Percentiles rank a stretch among this genome's conserved stretches.
Evolutionary conservation across 805 yeast species (phyloP).

Genomic region (Kluyveromyces aestuarii): DNA sequence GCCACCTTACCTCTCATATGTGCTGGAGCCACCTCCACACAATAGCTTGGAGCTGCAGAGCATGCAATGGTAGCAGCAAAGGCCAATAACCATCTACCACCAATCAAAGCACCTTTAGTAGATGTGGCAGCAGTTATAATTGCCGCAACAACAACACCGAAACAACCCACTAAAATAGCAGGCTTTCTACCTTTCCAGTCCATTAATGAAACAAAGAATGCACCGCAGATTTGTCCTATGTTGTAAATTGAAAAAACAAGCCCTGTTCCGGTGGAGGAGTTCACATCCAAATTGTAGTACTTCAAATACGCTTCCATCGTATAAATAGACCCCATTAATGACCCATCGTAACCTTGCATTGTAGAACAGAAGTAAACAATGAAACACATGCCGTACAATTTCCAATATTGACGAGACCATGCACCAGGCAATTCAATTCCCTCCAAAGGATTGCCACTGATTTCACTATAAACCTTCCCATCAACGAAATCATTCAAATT

Average conservation of each 20-base stretch:
- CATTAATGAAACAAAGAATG: background rate
- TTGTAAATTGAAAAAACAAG: background rate
- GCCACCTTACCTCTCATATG: constrained; percentile 8
- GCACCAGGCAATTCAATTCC: background rate
- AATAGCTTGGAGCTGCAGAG: background rate
- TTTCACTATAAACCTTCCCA: background rate
- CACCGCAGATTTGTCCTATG: background rate
- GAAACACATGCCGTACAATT: background rate
- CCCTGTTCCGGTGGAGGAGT: background rate
- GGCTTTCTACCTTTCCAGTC: background rate
- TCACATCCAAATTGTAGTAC: background rate
- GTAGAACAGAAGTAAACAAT: background rate
- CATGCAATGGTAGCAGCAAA: background rate
- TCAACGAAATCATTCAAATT: too few relatives aligned
- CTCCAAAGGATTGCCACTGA: background rate
- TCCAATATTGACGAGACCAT: background rate
- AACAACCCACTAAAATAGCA: background rate
- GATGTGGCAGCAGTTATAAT: background rate
- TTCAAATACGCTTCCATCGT: background rate
- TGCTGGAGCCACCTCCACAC: constrained; percentile 2
- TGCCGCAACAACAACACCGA: background rate
- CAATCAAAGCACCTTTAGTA: background rate
- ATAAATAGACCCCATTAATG: constrained; percentile 1
- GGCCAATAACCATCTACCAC: constrained; percentile 1
- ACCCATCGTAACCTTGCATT: background rate